Base-by-base conservation (phyloP, 495 filamentous ascomycete species). In the Hypoxylon trugodes region DNA sequence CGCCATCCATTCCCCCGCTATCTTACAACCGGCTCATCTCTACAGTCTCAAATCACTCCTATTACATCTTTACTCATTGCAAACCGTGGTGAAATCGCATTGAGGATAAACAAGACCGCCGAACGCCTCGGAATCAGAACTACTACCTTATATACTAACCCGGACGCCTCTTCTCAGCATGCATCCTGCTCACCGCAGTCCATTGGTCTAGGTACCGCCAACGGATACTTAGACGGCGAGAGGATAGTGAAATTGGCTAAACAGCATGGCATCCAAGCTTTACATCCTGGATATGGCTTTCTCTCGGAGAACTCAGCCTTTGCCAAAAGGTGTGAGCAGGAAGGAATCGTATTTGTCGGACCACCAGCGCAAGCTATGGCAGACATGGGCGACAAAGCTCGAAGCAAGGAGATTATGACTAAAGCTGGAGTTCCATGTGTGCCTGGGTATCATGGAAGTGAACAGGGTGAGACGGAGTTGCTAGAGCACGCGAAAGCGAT, bases 221-320 rank as follows among this genome's bases (percentile, higher is more conserved):
- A 87, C 24, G 90, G 89, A 18, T 98, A 98, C 73, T 86, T 98
- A 24, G 93, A 98, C 74, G 93, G 91, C 13, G 91, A 96, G 57
- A 87, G 87, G 36, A 98, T 98, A 61, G 95, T 98, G 49, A 82
- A 84, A 41, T 86, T 93, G 42, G 95, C 96, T 7, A 92, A 92
- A 73, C 78, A 87, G 55, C 83, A 92, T 65, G 91, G 92, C 25
- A 97, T 94, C 68, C 84, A 91, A 69, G 92, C 89, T 10, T 88
- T 99, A 63, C 95, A 99, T 75, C 95, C 95, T 0, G 95, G 95
- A 3, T 99, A 99, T 80, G 95, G 95, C 12, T 99, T 98, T 81
- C 81, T 97, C 59, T 96, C 91, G 66, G 95, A 99, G 78, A 99
- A 99, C 73, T 88, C 94, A 2, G 83, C 77, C 5, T 99, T 99